Percentiles rank a stretch among this genome's conserved stretches.
Conservation (phyloP, 2,329 filamentous ascomycete genomes). For the Annulohypoxylon truncatum region DNA sequence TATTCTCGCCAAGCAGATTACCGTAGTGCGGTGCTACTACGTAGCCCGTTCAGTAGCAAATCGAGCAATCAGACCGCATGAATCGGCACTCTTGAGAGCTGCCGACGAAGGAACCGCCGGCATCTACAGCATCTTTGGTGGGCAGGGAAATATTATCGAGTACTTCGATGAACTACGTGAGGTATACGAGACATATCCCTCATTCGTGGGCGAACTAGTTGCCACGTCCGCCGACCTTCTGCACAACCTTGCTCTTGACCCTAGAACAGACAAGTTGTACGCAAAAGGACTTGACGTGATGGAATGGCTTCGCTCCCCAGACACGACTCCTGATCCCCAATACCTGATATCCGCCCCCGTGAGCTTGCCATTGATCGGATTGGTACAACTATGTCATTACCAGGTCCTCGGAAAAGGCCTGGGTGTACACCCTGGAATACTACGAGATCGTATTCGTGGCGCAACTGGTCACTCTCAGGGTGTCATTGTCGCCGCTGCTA, state of each 20-base stretch:
- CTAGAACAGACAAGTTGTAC: constrained; percentile 93
- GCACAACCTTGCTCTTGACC: constrained; percentile 84
- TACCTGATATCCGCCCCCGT: constrained; percentile 95
- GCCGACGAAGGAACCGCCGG: constrained; percentile 84
- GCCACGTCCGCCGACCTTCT: constrained; percentile 84
- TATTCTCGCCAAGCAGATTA: constrained; percentile 91
- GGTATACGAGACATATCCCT: constrained; percentile 89
- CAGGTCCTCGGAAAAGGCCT: constrained; percentile 92
- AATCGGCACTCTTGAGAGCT: constrained; percentile 91
- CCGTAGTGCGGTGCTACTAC: constrained; percentile 92
- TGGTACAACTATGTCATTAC: constrained; percentile 96
- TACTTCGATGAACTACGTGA: constrained; percentile 98
- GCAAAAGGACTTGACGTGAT: constrained; percentile 96
- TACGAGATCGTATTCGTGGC: constrained; percentile 85
- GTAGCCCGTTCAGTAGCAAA: constrained; percentile 85
- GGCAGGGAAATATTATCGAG: constrained; percentile 98
- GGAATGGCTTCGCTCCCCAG: constrained; percentile 89
- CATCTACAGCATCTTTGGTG: constrained; percentile 94
- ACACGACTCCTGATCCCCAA: constrained; percentile 91
- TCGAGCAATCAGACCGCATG: constrained; percentile 88
- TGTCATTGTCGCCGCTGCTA: constrained; percentile 91
- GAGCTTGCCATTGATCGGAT: constrained; percentile 93
- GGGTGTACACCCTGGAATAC: constrained; percentile 87
- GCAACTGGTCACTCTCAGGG: constrained; percentile 97
- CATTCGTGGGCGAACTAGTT: constrained; percentile 89